Conservation (phyloP, 208 protist genomes). For the Trypanosoma boissoni region DNA sequence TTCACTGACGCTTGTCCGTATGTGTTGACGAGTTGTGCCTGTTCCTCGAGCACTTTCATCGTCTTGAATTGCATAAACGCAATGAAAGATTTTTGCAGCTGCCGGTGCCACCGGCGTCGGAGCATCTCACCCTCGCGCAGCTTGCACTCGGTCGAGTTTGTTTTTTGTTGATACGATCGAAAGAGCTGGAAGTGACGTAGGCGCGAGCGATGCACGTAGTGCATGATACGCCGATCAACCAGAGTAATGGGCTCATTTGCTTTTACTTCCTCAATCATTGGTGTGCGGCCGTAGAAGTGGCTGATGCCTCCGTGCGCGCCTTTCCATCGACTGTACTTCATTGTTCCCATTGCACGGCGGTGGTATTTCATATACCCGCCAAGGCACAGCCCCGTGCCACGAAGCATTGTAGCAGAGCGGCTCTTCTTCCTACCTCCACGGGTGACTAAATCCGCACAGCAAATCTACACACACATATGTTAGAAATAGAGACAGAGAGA, state of each 20-base stretch:
- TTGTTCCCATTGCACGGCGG: slow-evolving; percentile 79
- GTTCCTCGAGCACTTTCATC: slow-evolving; percentile 89
- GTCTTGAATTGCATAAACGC: slow-evolving; percentile 90
- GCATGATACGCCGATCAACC: slow-evolving; percentile 84
- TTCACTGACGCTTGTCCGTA: slow-evolving; percentile 89
- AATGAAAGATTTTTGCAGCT: slow-evolving; percentile 88
- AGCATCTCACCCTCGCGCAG: slow-evolving; percentile 85
- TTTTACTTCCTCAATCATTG: slow-evolving; percentile 77
- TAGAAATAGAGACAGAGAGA: slow-evolving; percentile 4
- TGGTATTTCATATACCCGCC: slow-evolving; percentile 91
- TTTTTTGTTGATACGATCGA: slow-evolving; percentile 88
- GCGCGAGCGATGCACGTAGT: slow-evolving; percentile 82
- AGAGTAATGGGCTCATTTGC: slow-evolving; percentile 66
- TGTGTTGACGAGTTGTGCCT: slow-evolving; percentile 76
- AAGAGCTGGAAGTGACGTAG: slow-evolving; percentile 86
- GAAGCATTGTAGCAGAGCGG: slow-evolving; percentile 31
- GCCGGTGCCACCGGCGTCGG: slow-evolving; percentile 74
- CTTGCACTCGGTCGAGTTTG: slow-evolving; percentile 83
- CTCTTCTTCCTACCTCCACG: not conserved
- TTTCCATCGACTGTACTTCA: slow-evolving; percentile 85
- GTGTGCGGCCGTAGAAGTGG: slow-evolving; percentile 86
- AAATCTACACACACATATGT: not conserved
- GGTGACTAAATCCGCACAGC: not conserved
- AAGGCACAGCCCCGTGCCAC: slow-evolving; percentile 29
- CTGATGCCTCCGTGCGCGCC: slow-evolving; percentile 71